A percentile compares a stretch with the other conserved stretches of the same genome.
These are phyloP conservation scores for Centaurea solstitialis DNA, from an alignment of 129 eudicot genomes.

Conservation along the genomic window DNA sequence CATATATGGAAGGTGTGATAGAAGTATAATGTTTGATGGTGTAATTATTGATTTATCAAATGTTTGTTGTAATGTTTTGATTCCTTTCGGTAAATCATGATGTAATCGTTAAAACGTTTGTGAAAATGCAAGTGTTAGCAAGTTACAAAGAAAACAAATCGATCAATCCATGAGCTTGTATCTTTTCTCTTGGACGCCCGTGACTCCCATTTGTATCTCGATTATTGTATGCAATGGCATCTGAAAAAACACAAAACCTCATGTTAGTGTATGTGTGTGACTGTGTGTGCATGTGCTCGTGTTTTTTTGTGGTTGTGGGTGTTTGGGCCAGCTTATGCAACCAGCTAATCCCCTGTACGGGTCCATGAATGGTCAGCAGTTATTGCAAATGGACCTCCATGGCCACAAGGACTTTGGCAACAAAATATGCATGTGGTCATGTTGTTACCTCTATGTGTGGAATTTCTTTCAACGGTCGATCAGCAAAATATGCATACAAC, in stretches of 20 bases:
- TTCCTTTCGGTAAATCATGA: constrained; percentile 14
- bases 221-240: constrained; percentile 98
- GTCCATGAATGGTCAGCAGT: no score
- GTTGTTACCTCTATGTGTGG: constrained; percentile 91
- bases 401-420: no score
- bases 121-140: constrained; percentile 20
- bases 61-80: constrained; percentile 25
- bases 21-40: not conserved
- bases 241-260: constrained; percentile 38
- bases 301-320: no score
- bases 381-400: no score
- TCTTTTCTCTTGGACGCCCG: constrained; percentile 96
- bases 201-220: constrained; percentile 99
- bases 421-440: not conserved
- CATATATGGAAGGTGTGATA: not conserved
- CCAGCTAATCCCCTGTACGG: no score
- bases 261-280: not conserved
- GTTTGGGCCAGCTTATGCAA: no score
- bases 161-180: constrained; percentile 91
- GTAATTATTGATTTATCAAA: not conserved
- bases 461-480: constrained; percentile 90
- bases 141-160: constrained; percentile 32
- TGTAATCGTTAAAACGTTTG: not conserved
- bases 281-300: not conserved
- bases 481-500: constrained; percentile 98